Percentiles rank a stretch among this genome's conserved stretches.
Conservation (phyloP, 192 early-diverging fungal genomes). For the Podila verticillata region DNA sequence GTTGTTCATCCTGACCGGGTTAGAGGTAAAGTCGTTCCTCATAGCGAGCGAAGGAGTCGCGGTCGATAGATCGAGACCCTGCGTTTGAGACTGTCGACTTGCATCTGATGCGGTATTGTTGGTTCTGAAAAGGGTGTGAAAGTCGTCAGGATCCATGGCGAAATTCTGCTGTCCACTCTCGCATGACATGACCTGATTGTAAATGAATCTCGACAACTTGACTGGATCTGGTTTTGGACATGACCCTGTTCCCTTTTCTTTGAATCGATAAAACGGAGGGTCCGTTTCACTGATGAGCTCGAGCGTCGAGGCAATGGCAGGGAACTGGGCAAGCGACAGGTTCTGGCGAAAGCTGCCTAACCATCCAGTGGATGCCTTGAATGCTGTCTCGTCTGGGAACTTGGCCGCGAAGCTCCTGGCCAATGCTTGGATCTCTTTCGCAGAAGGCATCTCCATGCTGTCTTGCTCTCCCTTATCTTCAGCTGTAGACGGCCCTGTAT, state of each 20-base stretch:
- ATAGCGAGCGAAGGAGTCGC: too few species aligned
- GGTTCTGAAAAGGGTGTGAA: too few species aligned
- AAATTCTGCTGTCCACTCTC: too few species aligned
- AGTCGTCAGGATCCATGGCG: too few species aligned
- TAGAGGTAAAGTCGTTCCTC: too few species aligned
- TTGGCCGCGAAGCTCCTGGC: neutral
- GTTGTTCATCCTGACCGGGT: too few species aligned
- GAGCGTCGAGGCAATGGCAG: conserved; percentile 2
- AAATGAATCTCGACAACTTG: too few species aligned
- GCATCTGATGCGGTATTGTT: too few species aligned
- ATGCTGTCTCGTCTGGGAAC: neutral
- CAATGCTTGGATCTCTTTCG: neutral
- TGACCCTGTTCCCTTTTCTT: neutral
- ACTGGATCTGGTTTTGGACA: too few species aligned
- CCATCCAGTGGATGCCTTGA: conserved; percentile 3
- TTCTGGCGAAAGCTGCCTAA: neutral
- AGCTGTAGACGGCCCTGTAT: neutral
- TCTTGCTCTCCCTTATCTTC: neutral
- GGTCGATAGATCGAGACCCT: too few species aligned
- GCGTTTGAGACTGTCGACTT: too few species aligned
- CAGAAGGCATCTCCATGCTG: neutral
- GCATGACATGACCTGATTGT: too few species aligned
- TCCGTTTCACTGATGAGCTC: neutral
- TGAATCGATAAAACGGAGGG: neutral
- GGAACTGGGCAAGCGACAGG: neutral